phyloP scores from a whole-genome alignment of 2,329 filamentous ascomycete species.

The Sphaerulina populicola region DNA sequence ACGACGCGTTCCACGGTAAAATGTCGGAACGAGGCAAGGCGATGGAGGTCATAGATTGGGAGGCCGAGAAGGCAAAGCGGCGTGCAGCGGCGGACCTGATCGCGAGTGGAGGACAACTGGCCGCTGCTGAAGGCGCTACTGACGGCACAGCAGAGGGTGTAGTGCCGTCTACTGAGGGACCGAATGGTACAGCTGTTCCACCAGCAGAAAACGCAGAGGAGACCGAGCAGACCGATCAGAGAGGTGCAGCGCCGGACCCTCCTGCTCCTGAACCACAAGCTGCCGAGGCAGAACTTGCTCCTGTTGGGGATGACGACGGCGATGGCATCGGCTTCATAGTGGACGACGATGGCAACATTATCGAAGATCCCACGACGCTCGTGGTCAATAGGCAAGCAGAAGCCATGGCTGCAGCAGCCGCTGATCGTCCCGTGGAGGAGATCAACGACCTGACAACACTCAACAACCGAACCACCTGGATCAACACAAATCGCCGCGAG shows the following conservation, averaged over 20 bases:
- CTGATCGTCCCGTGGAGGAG: slow-evolving; percentile 43
- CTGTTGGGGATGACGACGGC: slow-evolving; percentile 9
- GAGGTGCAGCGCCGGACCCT: background rate
- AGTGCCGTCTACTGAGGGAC: slow-evolving; percentile 19
- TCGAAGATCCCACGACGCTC: slow-evolving; percentile 60
- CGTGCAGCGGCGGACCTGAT: slow-evolving; percentile 33
- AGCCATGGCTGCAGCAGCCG: slow-evolving; percentile 44
- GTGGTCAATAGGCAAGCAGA: slow-evolving; percentile 60
- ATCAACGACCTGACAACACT: slow-evolving; percentile 70
- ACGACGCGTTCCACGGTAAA: slow-evolving; percentile 53
- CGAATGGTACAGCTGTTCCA: slow-evolving; percentile 12
- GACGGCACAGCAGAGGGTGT: slow-evolving; percentile 10
- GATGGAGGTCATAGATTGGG: slow-evolving; percentile 58
- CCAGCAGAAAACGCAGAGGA: slow-evolving; percentile 6
- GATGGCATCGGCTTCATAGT: slow-evolving; percentile 43
- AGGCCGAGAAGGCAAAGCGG: slow-evolving; percentile 40
- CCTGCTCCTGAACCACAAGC: background rate
- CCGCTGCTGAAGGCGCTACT: slow-evolving; percentile 1
- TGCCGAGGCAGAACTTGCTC: background rate
- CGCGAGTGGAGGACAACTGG: slow-evolving; percentile 12
- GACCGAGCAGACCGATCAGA: background rate
- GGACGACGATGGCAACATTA: slow-evolving; percentile 60
- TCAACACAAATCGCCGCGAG: slow-evolving; percentile 51
- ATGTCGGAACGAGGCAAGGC: slow-evolving; percentile 66
- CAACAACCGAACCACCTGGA: slow-evolving; percentile 61